Conservation (phyloP, 164 flowering plant species). For the Kalanchoe fedtschenkoi region DNA sequence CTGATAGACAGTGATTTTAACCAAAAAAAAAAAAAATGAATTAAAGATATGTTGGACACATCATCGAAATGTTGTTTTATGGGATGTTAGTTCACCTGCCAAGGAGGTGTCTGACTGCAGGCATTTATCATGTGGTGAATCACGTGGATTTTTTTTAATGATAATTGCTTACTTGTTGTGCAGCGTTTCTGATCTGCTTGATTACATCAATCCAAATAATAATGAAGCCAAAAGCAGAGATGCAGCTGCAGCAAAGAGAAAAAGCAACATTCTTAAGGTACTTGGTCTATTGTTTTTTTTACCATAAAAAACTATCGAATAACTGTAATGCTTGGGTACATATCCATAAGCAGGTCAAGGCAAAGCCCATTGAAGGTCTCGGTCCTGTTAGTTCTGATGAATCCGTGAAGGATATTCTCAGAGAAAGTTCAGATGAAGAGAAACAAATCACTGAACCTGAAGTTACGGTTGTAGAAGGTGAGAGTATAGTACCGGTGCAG, state of each 20-base stretch:
- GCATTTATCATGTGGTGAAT: background rate
- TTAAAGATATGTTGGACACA: too few relatives aligned
- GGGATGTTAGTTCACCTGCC: too few relatives aligned
- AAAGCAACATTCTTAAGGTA: constrained; percentile 58
- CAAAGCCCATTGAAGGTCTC: constrained; percentile 26
- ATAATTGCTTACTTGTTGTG: constrained; percentile 7
- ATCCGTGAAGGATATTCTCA: constrained; percentile 29
- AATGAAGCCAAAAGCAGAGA: constrained; percentile 59
- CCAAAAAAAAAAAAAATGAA: too few relatives aligned
- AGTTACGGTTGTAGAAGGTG: constrained; percentile 13
- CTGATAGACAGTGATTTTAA: too few relatives aligned
- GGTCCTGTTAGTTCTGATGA: constrained; percentile 33
- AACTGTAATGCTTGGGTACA: background rate
- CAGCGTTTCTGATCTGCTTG: constrained; percentile 99
- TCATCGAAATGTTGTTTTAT: too few relatives aligned
- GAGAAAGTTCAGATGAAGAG: constrained; percentile 40
- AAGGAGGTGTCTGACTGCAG: too few relatives aligned
- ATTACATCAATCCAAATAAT: constrained; percentile 77
- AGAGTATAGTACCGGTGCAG: constrained; percentile 21
- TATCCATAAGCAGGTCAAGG: constrained; percentile 40
- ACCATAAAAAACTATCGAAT: background rate
- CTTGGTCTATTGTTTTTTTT: background rate
- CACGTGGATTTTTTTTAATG: background rate
- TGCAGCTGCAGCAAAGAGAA: constrained; percentile 47
- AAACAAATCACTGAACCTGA: constrained; percentile 25